Evolutionary conservation across 1,139 yeast species (phyloP).

Genomic region (Blastobotrys serpentis): DNA sequence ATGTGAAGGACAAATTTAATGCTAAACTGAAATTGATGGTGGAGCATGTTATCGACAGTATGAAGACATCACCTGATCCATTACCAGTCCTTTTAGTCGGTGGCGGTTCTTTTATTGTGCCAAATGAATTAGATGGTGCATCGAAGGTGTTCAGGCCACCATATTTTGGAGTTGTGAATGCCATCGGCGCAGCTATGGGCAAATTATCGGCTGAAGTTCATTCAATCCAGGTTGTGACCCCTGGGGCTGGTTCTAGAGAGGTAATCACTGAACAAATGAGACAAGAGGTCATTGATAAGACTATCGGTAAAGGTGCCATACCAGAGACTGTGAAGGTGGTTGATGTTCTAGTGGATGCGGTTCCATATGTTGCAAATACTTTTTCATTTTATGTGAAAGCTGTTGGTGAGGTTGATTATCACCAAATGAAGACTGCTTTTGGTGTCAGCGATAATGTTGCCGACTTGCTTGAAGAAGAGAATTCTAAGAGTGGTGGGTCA

Average conservation of each 20-base stretch:
- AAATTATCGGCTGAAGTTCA: constrained; percentile 38
- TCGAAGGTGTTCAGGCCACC: constrained; percentile 43
- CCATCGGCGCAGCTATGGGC: constrained; percentile 50
- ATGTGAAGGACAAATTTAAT: constrained; percentile 25
- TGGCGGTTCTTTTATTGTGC: constrained; percentile 47
- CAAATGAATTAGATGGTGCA: constrained; percentile 42
- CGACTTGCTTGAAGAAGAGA: background rate
- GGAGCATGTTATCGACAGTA: constrained; percentile 42
- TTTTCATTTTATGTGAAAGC: constrained; percentile 41
- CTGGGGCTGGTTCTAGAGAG: constrained; percentile 19
- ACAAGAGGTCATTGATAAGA: constrained; percentile 23
- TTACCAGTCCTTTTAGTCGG: constrained; percentile 47
- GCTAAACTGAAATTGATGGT: constrained; percentile 35
- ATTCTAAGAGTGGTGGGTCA: background rate
- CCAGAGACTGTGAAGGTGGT: constrained; percentile 31
- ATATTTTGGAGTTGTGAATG: constrained; percentile 45
- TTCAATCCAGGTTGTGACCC: constrained; percentile 8
- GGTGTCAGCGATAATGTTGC: background rate
- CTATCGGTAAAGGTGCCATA: constrained; percentile 40
- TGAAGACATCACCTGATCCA: constrained; percentile 46
- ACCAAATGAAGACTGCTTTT: constrained; percentile 16
- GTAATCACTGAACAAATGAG: constrained; percentile 18
- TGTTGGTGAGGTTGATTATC: constrained; percentile 45
- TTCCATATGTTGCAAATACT: constrained; percentile 44
- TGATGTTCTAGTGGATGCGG: constrained; percentile 40